These are phyloP conservation scores for Wickerhamiella lipophila DNA, from an alignment of 805 yeast genomes.

Conservation along the genomic window DNA sequence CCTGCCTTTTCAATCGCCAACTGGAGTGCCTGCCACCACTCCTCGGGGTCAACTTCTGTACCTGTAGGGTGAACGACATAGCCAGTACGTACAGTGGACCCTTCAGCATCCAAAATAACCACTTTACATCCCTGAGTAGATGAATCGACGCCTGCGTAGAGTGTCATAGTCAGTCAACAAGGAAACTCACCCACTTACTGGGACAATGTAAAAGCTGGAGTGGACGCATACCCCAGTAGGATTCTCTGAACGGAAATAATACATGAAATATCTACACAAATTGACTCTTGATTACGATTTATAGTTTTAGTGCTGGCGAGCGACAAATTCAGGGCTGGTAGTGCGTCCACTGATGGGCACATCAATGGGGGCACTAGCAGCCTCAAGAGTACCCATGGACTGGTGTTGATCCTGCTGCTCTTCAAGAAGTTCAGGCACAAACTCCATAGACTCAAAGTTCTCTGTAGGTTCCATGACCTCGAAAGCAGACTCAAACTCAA, in stretches of 20 bases:
- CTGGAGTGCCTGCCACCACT: constrained; percentile 19
- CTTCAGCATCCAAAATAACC: constrained; percentile 17
- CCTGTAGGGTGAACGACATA: constrained; percentile 21
- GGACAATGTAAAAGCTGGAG: too few species aligned
- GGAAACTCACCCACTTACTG: too few species aligned
- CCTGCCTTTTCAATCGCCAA: constrained; percentile 17
- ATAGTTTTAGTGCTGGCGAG: neutral
- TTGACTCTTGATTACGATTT: too few species aligned
- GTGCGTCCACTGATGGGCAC: neutral
- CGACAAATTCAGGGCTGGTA: neutral
- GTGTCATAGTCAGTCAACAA: neutral
- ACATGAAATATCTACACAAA: too few species aligned
- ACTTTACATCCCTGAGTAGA: constrained; percentile 24
- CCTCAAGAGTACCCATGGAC: neutral
- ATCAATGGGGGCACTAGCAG: neutral
- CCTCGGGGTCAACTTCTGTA: constrained; percentile 21
- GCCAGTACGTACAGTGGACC: constrained; percentile 16
- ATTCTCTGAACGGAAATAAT: too few species aligned
- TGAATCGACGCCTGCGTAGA: constrained; percentile 21
- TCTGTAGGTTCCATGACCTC: too few species aligned
- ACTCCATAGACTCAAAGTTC: too few species aligned
- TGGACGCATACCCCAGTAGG: too few species aligned
- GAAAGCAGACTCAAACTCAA: neutral
- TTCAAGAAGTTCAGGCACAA: neutral
- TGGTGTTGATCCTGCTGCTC: neutral